Base-by-base conservation (phyloP, 1,284 basidiomycete species). In the Schizophyllum amplum region DNA sequence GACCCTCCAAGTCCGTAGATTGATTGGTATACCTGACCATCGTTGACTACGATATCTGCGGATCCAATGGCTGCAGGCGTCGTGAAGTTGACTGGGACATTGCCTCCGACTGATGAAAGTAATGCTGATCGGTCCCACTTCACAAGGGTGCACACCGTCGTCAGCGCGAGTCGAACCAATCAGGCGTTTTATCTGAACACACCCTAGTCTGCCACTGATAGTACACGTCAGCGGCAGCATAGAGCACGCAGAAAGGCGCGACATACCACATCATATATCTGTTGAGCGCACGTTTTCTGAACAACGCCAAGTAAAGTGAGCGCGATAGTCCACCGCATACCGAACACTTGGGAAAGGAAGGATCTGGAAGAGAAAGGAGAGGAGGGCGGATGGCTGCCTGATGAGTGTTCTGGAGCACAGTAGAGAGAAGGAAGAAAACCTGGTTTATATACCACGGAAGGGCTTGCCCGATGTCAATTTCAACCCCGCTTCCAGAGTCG, bases 81-180 rank as follows among this genome's bases (percentile, higher is more conserved):
- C 4, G 64, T 72, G 61, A 85, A 86, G 60, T 79, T 79, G 56
- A 85, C 80, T 4, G 82, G 80, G 1, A 75, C 67, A 5, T 71
- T 71, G 21, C 74, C 72, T 17, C 71, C 68, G 22, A 77, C 66
- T 22, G 75, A 76, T 3, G 76, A 78, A 63, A 84, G 76, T 26
- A 81, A 73, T 54, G 68, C 73, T 22, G 74, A 64, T 49, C 74
- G 71, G 62, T 84, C 78, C 83, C 82, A 84, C 48, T 50, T n/a
- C n/a, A n/a, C n/a, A n/a, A n/a, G n/a, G n/a, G 48, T 21, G 7
- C 2, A 42, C 33, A 42, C 17, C 2, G 33, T 42, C 7, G 33
- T 42, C 33, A 42, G 33, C 33, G 33, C 11, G 13, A 17, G 17
- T 42, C n/a, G 33, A 42, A 9, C 33, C 3, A 4, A 2, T 42